A percentile compares a stretch with the other conserved stretches of the same genome.
These are phyloP conservation scores for Tetracladium marchalianum DNA, from an alignment of 495 filamentous ascomycete genomes.

Conservation along the genomic window DNA sequence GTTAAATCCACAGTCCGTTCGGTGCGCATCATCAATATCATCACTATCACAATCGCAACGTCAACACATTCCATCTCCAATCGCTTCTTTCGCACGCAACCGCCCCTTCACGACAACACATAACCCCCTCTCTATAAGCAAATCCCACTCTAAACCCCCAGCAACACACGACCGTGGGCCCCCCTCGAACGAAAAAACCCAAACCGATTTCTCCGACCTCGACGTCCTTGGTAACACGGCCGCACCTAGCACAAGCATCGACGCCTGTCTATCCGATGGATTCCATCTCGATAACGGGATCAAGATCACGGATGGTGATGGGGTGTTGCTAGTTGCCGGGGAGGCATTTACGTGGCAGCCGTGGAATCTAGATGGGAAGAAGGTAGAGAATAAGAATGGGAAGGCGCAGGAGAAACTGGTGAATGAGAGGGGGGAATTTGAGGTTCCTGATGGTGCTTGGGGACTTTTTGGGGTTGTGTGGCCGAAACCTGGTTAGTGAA, in stretches of 20 bases:
- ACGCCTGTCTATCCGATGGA: slow-evolving; percentile 64
- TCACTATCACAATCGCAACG: too few relatives aligned
- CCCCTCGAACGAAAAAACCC: slow-evolving; percentile 13
- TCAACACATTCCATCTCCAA: too few relatives aligned
- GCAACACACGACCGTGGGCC: slow-evolving; percentile 14
- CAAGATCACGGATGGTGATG: slow-evolving; percentile 52
- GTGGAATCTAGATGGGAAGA: slow-evolving; percentile 38
- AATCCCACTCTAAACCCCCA: slow-evolving; percentile 8
- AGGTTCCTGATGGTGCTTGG: slow-evolving; percentile 60
- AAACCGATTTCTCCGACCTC: slow-evolving; percentile 63
- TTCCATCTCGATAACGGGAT: slow-evolving; percentile 75
- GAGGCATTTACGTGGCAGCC: slow-evolving; percentile 86
- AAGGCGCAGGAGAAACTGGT: slow-evolving; percentile 35
- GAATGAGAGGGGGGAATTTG: slow-evolving; percentile 74
- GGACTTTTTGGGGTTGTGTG: slow-evolving; percentile 70
- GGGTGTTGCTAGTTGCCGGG: slow-evolving; percentile 66
- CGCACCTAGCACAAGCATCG: slow-evolving; percentile 70
- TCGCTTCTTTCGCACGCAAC: too few relatives aligned
- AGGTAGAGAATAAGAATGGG: slow-evolving; percentile 21
- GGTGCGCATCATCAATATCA: too few relatives aligned
- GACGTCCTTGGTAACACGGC: slow-evolving; percentile 73
- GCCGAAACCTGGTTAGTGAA: slow-evolving; percentile 70
- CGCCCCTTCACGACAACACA: neutral
- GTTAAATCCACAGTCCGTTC: too few relatives aligned
- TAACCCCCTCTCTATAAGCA: neutral